Base-by-base conservation (phyloP, 164 flowering plant species). In the Brasenia schreberi region DNA sequence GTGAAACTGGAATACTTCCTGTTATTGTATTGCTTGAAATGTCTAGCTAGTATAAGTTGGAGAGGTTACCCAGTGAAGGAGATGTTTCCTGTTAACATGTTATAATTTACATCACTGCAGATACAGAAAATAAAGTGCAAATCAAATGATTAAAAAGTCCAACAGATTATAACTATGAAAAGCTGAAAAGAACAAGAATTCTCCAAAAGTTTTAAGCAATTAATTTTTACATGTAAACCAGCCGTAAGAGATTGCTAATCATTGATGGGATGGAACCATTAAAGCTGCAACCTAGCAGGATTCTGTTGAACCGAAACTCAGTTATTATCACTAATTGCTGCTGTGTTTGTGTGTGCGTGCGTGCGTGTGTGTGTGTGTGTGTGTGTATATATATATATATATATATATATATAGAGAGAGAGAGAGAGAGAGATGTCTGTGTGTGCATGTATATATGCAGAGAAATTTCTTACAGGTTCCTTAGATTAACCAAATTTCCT, bases 1-100 rank as follows among this genome's bases (percentile, higher is more conserved):
- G 59, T 12, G 79, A 73, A 53, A 76, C 68, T 43, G 79, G 79
- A 19, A 76, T 70, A 58, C 49, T 67, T 64, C 79, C 79, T 61
- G 64, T 59, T 64, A 76, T 76, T 49, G 67, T 39, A 71, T 76
- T 76, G 43, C 67, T 73, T 61, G 79, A 44, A 44, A 76, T 59
- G 66, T 76, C 79, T 17, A 76, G 59, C 76, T 74, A 76, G 23
- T 61, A 73, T 18, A 76, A 76, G 16, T 52, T 73, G 12, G 67
- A 23, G 17, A 76, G 65, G n/a, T 49, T 62, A n/a, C 79, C 79
- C 62, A 76, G 63, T 18, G 74, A 65, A 61, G 64, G 52, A 43
- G 79, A 76, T 76, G 23, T 59, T 42, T 44, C 79, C 79, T 44
- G 33, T 67, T 61, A 76, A 76, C 5, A 65, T 45, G 64, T 76